Percentiles rank a stretch among this genome's conserved stretches.
Conservation (phyloP, 1,284 basidiomycete species). For the Trichosporon faecale region DNA sequence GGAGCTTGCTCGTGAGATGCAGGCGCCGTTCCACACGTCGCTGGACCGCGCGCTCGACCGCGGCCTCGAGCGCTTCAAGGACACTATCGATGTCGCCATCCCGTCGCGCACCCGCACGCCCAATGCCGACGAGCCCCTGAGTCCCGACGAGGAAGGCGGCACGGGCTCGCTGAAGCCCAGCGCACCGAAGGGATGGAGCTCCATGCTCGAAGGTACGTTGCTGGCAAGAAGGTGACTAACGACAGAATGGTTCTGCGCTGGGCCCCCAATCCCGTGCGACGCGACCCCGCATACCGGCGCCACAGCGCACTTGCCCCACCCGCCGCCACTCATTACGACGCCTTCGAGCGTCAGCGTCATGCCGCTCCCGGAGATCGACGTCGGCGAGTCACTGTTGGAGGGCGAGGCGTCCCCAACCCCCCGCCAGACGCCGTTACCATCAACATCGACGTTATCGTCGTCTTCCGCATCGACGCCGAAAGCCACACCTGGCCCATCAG, state of each 20-base stretch:
- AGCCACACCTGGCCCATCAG: background rate
- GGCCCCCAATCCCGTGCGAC: constrained; percentile 12
- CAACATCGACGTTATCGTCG: background rate
- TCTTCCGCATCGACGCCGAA: background rate
- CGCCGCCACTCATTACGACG: background rate
- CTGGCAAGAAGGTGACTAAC: background rate
- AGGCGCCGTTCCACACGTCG: background rate
- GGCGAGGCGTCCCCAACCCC: background rate
- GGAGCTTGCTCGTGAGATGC: background rate
- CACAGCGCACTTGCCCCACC: background rate
- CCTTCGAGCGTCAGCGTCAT: background rate
- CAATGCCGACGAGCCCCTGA: background rate
- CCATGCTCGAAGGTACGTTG: constrained; percentile 46
- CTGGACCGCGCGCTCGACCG: constrained; percentile 3
- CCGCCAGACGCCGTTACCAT: background rate
- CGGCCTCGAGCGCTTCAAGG: background rate
- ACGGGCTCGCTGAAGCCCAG: background rate
- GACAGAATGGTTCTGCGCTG: constrained; percentile 45
- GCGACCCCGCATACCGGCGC: background rate
- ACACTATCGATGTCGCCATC: background rate
- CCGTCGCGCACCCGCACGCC: constrained; percentile 3
- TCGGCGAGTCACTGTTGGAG: background rate
- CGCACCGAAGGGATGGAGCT: constrained; percentile 43
- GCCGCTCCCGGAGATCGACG: background rate
- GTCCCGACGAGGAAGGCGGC: background rate